phyloP scores from a whole-genome alignment of 352 stramenopile species.

The Pythium phragmiticola region DNA sequence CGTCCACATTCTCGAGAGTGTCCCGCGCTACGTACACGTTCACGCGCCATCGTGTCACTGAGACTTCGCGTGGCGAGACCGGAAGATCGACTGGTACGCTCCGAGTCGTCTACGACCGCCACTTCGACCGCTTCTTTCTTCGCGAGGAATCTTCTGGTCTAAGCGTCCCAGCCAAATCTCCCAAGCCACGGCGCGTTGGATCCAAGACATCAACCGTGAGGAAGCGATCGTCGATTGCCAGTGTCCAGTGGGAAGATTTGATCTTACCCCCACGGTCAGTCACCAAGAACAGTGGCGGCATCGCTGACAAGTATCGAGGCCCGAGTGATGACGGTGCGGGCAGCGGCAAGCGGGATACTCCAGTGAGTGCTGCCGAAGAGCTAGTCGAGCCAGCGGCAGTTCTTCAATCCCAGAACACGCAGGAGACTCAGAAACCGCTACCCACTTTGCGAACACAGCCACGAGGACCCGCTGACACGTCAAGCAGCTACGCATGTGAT shows the following conservation, averaged over 20 bases:
- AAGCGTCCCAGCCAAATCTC: neutral
- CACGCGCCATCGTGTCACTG: neutral
- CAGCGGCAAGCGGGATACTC: neutral
- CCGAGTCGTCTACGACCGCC: conserved; percentile 42
- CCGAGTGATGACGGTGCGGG: neutral
- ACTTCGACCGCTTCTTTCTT: conserved; percentile 50
- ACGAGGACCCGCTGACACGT: neutral
- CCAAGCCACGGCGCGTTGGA: neutral
- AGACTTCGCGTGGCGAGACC: neutral
- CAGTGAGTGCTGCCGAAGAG: neutral
- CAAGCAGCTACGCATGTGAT: no score
- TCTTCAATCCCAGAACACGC: neutral
- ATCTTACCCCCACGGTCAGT: conserved; percentile 33
- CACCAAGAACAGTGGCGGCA: conserved; percentile 10
- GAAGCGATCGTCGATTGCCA: conserved; percentile 2
- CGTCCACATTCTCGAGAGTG: neutral
- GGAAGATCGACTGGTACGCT: neutral
- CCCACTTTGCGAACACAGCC: neutral
- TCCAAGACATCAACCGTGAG: neutral
- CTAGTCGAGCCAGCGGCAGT: neutral
- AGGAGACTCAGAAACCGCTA: neutral
- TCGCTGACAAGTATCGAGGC: neutral
- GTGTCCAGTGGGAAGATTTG: conserved; percentile 40
- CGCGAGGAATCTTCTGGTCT: conserved; percentile 23
- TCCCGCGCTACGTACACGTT: conserved; percentile 1